These are phyloP conservation scores for Bacterosira constricta DNA, from an alignment of 108 stramenopile genomes.

Conservation along the genomic window DNA sequence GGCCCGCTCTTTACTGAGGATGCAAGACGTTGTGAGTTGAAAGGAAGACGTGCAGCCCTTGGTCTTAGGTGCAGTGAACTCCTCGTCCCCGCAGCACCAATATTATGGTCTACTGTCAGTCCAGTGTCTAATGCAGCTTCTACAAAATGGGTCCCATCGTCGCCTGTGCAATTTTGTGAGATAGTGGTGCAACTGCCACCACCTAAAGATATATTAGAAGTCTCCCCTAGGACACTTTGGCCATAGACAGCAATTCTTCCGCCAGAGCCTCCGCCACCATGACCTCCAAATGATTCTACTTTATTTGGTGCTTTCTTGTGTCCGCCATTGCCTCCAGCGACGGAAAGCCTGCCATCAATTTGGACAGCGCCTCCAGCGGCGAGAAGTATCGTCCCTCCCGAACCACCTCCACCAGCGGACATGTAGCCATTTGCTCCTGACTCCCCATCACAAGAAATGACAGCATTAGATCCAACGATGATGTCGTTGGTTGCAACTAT, in stretches of 20 bases:
- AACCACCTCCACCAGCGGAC: slow-evolving; percentile 76
- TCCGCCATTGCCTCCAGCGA: slow-evolving; percentile 74
- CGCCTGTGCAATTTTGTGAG: slow-evolving; percentile 29
- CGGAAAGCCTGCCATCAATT: slow-evolving; percentile 54
- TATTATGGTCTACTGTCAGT: slow-evolving; percentile 28
- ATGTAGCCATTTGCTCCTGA: slow-evolving; percentile 53
- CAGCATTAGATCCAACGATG: slow-evolving; percentile 53
- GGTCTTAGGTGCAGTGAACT: slow-evolving; percentile 37
- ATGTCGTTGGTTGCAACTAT: slow-evolving; percentile 77
- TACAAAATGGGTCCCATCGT: slow-evolving; percentile 28
- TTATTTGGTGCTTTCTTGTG: slow-evolving; percentile 21
- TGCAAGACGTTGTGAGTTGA: slow-evolving; percentile 15
- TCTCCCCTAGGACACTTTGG: slow-evolving; percentile 42
- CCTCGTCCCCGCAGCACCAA: slow-evolving; percentile 45
- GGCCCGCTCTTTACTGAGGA: slow-evolving; percentile 35
- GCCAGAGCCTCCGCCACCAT: slow-evolving; percentile 78
- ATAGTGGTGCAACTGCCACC: slow-evolving; percentile 28
- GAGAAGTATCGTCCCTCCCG: slow-evolving; percentile 72
- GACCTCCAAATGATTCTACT: slow-evolving; percentile 28
- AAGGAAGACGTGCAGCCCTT: slow-evolving; percentile 7
- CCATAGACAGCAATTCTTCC: slow-evolving; percentile 78
- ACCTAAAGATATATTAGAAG: slow-evolving; percentile 13
- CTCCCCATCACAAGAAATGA: slow-evolving; percentile 64
- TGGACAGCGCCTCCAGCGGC: slow-evolving; percentile 65
- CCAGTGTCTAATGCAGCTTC: slow-evolving; percentile 20